Evolutionary conservation across 768 basidiomycete genomes (phyloP), one percentile per base, ranked within the genome.

Genomic region (Rhodocollybia butyracea): DNA sequence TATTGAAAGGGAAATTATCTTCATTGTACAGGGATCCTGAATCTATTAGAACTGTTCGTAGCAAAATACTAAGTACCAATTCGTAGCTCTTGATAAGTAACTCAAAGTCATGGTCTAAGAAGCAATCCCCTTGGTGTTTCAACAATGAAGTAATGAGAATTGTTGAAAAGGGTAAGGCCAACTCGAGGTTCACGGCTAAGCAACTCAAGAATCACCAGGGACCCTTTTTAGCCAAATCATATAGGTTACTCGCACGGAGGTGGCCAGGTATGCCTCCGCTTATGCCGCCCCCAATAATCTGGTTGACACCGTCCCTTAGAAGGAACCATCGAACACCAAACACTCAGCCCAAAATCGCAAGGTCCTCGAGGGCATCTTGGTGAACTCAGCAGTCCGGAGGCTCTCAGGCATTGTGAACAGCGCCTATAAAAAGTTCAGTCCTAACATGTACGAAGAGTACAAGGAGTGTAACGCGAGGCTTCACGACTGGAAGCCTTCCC

Each of bases 231-330:
- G 24, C 54, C 5, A 31, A 5, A 4, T n/a, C 47, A 24, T 13
- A 27, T 47, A 3, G 54, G 54, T 10, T 22, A 22, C 34, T 51
- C 54, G 5, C 43, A 38, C 29, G 54, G 54, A 4, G 54, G 54
- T 24, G 54, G 54, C 7, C 52, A 54, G 41, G 45, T 30, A 5
- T 15, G 45, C 27, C 10, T 43, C n/a, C n/a, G n/a, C n/a, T n/a
- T n/a, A n/a, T n/a, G n/a, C n/a, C n/a, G n/a, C n/a, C n/a, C n/a
- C 42, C 10, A 10, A 10, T 7, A 10, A 7, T 24, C 21, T 24
- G 8, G 10, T 10, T n/a, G 22, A 7, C 21, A 10, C 10, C 42
- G 8, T 24, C 21, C 15, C 22, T 8, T 24, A 30, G 45, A 30
- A 26, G 22, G 22, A 46, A 12, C 29, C 45, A 7, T 10, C 45